A percentile compares a stretch with the other conserved stretches of the same genome.
Conservation (phyloP, 192 early-diverging fungal genomes). For the Umbelopsis sp. region DNA sequence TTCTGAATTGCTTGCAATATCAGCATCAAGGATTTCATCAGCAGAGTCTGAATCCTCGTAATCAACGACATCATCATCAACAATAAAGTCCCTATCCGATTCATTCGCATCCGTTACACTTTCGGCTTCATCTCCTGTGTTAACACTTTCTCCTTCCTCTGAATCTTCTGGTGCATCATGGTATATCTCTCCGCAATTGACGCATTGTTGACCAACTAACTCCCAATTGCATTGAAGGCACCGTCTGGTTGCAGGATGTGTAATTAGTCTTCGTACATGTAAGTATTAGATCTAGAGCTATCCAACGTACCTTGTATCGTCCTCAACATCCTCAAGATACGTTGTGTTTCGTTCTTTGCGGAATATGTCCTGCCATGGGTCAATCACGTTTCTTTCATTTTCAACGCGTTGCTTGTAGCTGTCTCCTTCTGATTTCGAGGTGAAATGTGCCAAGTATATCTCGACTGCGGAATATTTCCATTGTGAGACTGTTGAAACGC, state of each 20-base stretch:
- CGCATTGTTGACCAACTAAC: constrained; percentile 1
- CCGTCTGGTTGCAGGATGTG: not conserved
- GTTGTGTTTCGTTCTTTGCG: not conserved
- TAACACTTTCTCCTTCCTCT: constrained; percentile 7
- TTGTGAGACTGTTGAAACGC: no score
- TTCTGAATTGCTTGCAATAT: not conserved
- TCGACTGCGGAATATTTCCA: not conserved
- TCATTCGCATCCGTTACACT: not conserved
- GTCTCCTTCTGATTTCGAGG: not conserved
- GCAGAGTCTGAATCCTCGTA: not conserved
- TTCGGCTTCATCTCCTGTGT: not conserved
- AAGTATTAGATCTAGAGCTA: not conserved
- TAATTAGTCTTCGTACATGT: not conserved
- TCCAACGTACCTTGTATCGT: not conserved
- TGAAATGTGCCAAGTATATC: not conserved
- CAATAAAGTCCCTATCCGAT: not conserved
- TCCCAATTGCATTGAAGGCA: not conserved
- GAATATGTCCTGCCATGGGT: constrained; percentile 1
- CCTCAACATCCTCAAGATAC: not conserved
- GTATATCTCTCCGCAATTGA: constrained; percentile 6
- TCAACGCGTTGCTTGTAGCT: constrained; percentile 1
- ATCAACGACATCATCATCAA: constrained; percentile 12
- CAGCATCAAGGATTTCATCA: not conserved
- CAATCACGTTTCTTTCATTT: not conserved
- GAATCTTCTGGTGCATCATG: constrained; percentile 1